A percentile compares a stretch with the other conserved stretches of the same genome.
These are phyloP conservation scores for Babesia caballi DNA, from an alignment of 169 alveolate species.

Conservation along the genomic window DNA sequence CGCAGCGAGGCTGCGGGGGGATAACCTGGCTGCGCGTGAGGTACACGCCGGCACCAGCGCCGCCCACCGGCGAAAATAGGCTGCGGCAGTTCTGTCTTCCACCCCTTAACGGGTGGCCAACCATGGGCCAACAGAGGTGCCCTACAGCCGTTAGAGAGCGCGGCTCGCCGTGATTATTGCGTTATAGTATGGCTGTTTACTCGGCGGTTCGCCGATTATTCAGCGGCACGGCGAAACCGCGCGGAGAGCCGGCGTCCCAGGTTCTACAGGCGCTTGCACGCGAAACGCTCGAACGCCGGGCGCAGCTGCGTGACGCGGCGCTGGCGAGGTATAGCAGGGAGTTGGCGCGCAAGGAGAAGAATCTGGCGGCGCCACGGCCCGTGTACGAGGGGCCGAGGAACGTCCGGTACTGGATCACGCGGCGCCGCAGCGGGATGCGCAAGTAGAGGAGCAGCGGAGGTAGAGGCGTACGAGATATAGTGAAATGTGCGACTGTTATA, in stretches of 20 bases:
- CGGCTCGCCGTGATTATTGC: too few species aligned
- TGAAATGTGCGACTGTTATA: too few species aligned
- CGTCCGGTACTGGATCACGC: slow-evolving; percentile 56
- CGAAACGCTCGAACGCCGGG: not conserved
- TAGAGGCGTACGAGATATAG: too few species aligned
- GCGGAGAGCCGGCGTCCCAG: not conserved
- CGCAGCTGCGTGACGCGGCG: slow-evolving; percentile 10
- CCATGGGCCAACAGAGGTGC: too few species aligned
- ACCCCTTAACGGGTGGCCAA: too few species aligned
- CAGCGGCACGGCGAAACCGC: not conserved
- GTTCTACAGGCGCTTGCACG: not conserved
- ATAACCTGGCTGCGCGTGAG: too few species aligned
- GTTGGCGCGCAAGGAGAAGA: slow-evolving; percentile 30
- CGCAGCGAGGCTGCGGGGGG: too few species aligned
- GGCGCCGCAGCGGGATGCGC: slow-evolving; percentile 38
- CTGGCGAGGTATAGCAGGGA: slow-evolving; percentile 3
- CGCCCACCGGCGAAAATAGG: too few species aligned
- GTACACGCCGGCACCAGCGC: too few species aligned
- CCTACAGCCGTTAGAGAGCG: too few species aligned
- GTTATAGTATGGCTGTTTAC: not conserved
- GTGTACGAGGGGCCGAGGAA: slow-evolving; percentile 62
- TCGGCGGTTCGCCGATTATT: not conserved
- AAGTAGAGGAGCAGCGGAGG: too few species aligned
- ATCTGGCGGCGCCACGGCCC: slow-evolving; percentile 32
- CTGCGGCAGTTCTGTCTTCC: too few species aligned